A percentile compares a stretch with the other conserved stretches of the same genome.
These are phyloP conservation scores for Raddia guianensis DNA, from an alignment of 176 grass and related monocot species.

Conservation along the genomic window DNA sequence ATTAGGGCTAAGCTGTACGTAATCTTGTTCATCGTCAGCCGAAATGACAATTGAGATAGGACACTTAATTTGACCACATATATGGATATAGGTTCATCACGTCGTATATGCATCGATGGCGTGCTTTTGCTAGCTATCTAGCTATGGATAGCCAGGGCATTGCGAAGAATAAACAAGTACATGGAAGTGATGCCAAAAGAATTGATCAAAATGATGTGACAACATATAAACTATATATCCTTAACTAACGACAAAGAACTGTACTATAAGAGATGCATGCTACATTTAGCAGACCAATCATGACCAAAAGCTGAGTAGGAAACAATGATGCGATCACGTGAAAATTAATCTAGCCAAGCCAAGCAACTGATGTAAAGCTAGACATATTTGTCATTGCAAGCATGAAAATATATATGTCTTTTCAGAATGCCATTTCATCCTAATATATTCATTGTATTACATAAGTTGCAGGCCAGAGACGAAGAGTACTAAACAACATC, in stretches of 20 bases:
- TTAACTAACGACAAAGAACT: not conserved
- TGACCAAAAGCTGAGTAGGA: not conserved
- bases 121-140: constrained; percentile 4
- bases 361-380: not conserved
- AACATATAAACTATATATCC: not conserved
- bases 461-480: not conserved
- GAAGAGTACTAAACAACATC: not conserved
- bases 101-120: not conserved
- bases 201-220: not conserved
- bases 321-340: not conserved
- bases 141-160: not conserved
- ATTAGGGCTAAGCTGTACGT: not conserved
- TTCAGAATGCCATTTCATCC: not conserved
- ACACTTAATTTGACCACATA: not conserved
- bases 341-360: not conserved
- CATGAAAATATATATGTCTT: not conserved
- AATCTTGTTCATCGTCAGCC: not conserved
- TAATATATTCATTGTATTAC: not conserved
- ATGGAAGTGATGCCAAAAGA: not conserved
- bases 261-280: not conserved
- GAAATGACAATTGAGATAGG: not conserved
- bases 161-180: not conserved
- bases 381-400: not conserved
- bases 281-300: not conserved
- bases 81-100: not conserved